phyloP scores from a whole-genome alignment of 1,139 yeast genomes.

The Ashbya aceris region DNA sequence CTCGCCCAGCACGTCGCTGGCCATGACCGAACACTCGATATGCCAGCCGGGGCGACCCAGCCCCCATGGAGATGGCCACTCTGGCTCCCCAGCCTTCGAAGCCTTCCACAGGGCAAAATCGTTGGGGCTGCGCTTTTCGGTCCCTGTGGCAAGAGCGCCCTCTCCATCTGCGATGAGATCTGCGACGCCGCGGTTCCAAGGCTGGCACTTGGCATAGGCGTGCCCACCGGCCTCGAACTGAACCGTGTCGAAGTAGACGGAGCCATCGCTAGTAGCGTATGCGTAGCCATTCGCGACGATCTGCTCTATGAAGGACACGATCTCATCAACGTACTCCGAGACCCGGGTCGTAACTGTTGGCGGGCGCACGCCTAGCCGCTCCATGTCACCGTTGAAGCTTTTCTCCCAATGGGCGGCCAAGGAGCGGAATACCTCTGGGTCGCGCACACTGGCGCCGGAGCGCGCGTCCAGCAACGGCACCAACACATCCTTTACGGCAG shows the following conservation, averaged over 20 bases:
- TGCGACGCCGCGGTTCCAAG: constrained; percentile 91
- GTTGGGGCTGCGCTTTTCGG: constrained; percentile 57
- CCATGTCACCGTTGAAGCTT: constrained; percentile 80
- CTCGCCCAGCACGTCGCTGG: constrained; percentile 75
- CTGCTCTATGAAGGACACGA: constrained; percentile 63
- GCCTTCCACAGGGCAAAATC: constrained; percentile 98
- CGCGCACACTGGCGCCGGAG: constrained; percentile 68
- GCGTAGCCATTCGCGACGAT: constrained; percentile 78
- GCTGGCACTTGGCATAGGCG: constrained; percentile 90
- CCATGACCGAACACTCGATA: constrained; percentile 98
- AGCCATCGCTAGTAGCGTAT: constrained; percentile 73
- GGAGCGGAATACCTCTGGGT: constrained; percentile 72
- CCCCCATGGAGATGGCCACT: constrained; percentile 96
- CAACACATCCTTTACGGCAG: constrained; percentile 56
- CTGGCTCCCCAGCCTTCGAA: constrained; percentile 95
- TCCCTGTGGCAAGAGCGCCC: constrained; percentile 61
- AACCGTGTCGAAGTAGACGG: constrained; percentile 88
- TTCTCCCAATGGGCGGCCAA: constrained; percentile 88
- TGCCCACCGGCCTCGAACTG: constrained; percentile 70
- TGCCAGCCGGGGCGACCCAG: constrained; percentile 99
- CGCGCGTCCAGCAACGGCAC: constrained; percentile 65
- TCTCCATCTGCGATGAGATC: constrained; percentile 91
- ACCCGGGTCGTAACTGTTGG: constrained; percentile 87
- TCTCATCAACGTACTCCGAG: constrained; percentile 94
- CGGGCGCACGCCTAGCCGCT: constrained; percentile 68